A percentile compares a stretch with the other conserved stretches of the same genome.
Conservation (phyloP, 331 rosid species). For the Cydonia oblonga region DNA sequence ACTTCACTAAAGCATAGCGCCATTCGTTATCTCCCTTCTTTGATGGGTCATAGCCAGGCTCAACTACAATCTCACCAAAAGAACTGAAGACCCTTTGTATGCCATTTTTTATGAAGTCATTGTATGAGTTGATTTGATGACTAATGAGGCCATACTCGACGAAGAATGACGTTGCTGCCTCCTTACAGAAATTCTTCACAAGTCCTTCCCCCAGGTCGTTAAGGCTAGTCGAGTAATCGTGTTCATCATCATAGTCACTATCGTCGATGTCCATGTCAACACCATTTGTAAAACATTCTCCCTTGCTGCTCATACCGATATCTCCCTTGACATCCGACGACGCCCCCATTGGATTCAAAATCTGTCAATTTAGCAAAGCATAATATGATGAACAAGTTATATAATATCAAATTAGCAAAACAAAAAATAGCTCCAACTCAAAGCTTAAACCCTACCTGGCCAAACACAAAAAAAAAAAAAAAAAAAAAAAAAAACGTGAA, state of each 20-base stretch:
- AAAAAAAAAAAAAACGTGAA: too few species aligned
- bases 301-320: conserved; percentile 32
- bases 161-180: conserved; percentile 51
- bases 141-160: conserved; percentile 63
- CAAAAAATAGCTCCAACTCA: too few species aligned
- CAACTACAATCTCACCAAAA: conserved; percentile 56
- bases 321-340: conserved; percentile 31
- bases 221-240: conserved; percentile 13
- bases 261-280: conserved; percentile 36
- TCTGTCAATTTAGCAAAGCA: background rate
- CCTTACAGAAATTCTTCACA: conserved; percentile 35
- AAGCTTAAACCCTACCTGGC: too few species aligned
- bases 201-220: conserved; percentile 29
- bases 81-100: conserved; percentile 50
- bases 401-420: background rate
- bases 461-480: too few species aligned
- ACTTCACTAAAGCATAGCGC: conserved; percentile 59
- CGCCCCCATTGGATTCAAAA: conserved; percentile 22
- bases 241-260: conserved; percentile 24
- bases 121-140: conserved; percentile 81
- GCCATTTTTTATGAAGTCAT: conserved; percentile 41
- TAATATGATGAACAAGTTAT: background rate
- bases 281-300: conserved; percentile 16
- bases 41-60: conserved; percentile 80
- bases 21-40: conserved; percentile 67